Percentiles rank a stretch among this genome's conserved stretches.
Evolutionary conservation across 305 asterid genomes (phyloP).

Genomic region (Fraxinus dipetala): DNA sequence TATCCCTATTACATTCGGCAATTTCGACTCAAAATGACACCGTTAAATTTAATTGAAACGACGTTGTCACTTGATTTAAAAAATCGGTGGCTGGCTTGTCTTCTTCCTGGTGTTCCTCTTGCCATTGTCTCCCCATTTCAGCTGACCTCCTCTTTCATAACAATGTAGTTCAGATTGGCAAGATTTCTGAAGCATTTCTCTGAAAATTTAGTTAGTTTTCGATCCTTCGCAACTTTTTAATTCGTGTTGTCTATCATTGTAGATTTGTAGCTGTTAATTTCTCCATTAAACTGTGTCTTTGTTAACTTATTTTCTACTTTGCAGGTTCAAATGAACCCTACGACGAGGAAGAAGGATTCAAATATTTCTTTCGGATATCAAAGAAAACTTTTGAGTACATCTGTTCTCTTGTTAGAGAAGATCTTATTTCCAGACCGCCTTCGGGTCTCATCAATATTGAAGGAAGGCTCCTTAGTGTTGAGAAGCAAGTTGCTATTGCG

Average conservation of each 20-base stretch:
- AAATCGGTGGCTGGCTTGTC: not conserved
- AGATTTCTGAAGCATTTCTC: not conserved
- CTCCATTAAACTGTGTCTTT: not conserved
- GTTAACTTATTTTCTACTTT: not conserved
- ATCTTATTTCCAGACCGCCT: conserved; percentile 94
- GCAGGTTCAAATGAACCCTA: conserved; percentile 49
- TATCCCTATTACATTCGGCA: not conserved
- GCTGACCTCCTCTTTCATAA: not conserved
- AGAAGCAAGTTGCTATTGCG: conserved; percentile 97
- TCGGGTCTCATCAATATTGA: conserved; percentile 97
- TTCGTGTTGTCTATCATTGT: not conserved
- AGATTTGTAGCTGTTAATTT: not conserved
- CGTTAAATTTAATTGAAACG: not conserved
- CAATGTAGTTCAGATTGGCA: not conserved
- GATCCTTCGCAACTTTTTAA: not conserved
- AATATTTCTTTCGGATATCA: conserved; percentile 74
- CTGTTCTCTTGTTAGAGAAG: conserved; percentile 86
- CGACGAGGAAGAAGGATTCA: conserved; percentile 80
- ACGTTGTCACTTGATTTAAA: not conserved
- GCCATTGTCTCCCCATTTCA: not conserved
- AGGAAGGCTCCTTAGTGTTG: conserved; percentile 94
- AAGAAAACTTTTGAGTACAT: conserved; percentile 81
- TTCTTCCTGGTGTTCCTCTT: not conserved
- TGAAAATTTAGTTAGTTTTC: not conserved
- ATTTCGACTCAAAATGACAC: not conserved